These are phyloP conservation scores for Rubus idaeus DNA, from an alignment of 306 rosid species.

Conservation along the genomic window DNA sequence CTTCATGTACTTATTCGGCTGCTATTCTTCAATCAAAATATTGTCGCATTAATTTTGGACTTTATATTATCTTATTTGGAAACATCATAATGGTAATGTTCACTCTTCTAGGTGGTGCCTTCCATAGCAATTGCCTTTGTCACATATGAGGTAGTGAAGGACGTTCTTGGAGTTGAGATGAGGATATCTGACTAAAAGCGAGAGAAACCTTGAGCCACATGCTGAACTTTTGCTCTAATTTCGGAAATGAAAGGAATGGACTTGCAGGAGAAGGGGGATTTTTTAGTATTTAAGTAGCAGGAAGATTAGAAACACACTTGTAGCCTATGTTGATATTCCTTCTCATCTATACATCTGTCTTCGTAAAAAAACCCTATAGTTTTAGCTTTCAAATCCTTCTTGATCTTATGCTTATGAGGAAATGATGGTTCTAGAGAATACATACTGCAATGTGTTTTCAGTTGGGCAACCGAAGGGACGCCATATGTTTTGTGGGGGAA, in stretches of 20 bases:
- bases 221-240: slow-evolving; percentile 7
- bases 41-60: background rate
- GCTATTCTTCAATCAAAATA: background rate
- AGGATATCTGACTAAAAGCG: slow-evolving; percentile 58
- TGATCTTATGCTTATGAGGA: slow-evolving; percentile 24
- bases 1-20: background rate
- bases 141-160: slow-evolving; percentile 61
- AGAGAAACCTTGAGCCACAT: slow-evolving; percentile 13
- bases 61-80: background rate
- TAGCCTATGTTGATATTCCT: slow-evolving; percentile 12
- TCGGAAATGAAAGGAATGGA: background rate
- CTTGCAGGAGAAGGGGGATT: slow-evolving; percentile 27
- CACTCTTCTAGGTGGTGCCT: slow-evolving; percentile 61
- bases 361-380: background rate
- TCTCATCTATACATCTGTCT: slow-evolving; percentile 13
- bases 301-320: slow-evolving; percentile 23
- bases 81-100: background rate
- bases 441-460: background rate
- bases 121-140: slow-evolving; percentile 76
- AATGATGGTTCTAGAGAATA: slow-evolving; percentile 14
- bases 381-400: slow-evolving; percentile 14
- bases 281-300: slow-evolving; percentile 6
- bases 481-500: background rate
- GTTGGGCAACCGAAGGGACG: background rate
- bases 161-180: slow-evolving; percentile 63